phyloP scores from a whole-genome alignment of 2,329 filamentous ascomycete species.

The Pezicula rhizophila region DNA sequence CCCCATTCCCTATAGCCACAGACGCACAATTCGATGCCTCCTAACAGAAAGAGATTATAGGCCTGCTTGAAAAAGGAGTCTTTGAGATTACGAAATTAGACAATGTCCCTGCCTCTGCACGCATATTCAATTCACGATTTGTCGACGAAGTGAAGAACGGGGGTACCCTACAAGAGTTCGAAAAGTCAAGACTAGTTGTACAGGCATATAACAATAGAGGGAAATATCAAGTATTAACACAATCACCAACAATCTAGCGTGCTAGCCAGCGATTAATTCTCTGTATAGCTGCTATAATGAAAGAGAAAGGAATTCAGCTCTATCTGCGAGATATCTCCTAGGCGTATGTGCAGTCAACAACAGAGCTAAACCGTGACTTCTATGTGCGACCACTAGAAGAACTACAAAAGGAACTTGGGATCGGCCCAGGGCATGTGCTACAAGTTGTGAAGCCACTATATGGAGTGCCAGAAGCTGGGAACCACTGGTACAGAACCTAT shows the following conservation, averaged over 20 bases:
- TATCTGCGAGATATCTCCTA: slow-evolving; percentile 8
- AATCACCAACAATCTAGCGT: slow-evolving; percentile 9
- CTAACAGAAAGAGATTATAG: not conserved
- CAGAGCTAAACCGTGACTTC: slow-evolving; percentile 6
- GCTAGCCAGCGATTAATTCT: slow-evolving; percentile 7
- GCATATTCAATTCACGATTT: slow-evolving; percentile 9
- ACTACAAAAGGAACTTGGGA: not conserved
- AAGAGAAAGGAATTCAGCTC: not conserved
- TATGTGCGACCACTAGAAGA: slow-evolving; percentile 3
- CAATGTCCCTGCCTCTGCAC: not conserved
- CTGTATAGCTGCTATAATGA: slow-evolving; percentile 1
- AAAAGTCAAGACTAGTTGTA: slow-evolving; percentile 11
- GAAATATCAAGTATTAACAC: slow-evolving; percentile 7
- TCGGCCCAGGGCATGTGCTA: not conserved
- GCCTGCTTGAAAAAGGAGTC: not conserved
- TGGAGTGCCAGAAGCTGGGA: slow-evolving; percentile 7
- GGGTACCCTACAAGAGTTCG: slow-evolving; percentile 3
- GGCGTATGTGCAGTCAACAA: slow-evolving; percentile 7
- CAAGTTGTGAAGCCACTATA: slow-evolving; percentile 9
- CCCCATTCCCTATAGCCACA: no score
- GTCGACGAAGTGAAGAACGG: slow-evolving; percentile 10
- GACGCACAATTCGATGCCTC: not conserved
- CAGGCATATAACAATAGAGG: slow-evolving; percentile 8
- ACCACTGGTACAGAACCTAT: slow-evolving; percentile 9
- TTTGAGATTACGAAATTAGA: not conserved